Base-by-base conservation (phyloP, 495 filamentous ascomycete species). In the Aspergillus incahuasiensis region DNA sequence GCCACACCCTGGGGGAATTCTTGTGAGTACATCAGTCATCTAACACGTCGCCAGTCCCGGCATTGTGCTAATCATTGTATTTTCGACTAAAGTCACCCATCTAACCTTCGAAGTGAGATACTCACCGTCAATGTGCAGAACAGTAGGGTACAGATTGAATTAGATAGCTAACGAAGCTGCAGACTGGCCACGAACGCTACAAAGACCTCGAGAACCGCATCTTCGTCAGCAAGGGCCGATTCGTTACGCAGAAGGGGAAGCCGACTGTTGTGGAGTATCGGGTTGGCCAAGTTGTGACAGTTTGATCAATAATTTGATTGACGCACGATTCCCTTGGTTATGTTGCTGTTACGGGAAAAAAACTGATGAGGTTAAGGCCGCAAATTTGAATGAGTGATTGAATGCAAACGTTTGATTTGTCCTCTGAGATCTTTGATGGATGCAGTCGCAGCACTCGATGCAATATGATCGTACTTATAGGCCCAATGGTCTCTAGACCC, bases 191-290 rank as follows among this genome's bases (percentile, higher is more conserved):
- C 48, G 69, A 74, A 9, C 73, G 71, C 55, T 70, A 85, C 52
- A 79, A 74, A 46, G 74, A 60, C 3, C 66, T 86, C 30, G 76
- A 82, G 54, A 62, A 66, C 58, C 74, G 82, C 53, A 68, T 79
- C 7, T 86, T 77, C 56, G 80, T 84, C 30, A 81, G 70, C 4
- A 70, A 75, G 35, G 82, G 82, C 13, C 69, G 73, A 8, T 85
- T 86, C 63, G 68, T 78, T 21, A 44, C 81, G 18, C 77, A 82
- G 65, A 48, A 64, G 32, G 82, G 78, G 12, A 79, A 84, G 68
- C 72, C 77, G 1, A 49, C 71, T 4, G 66, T 76, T 34, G 82
- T 85, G 18, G 81, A 85, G 70, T 85, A 85, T 62, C 76, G 79
- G 63, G 72, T 86, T 59, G 79, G 80, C 57, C 78, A 82, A 69